A percentile compares a stretch with the other conserved stretches of the same genome.
Evolutionary conservation across 2,329 filamentous ascomycete species (phyloP).

Genomic region (Chalara sp.): DNA sequence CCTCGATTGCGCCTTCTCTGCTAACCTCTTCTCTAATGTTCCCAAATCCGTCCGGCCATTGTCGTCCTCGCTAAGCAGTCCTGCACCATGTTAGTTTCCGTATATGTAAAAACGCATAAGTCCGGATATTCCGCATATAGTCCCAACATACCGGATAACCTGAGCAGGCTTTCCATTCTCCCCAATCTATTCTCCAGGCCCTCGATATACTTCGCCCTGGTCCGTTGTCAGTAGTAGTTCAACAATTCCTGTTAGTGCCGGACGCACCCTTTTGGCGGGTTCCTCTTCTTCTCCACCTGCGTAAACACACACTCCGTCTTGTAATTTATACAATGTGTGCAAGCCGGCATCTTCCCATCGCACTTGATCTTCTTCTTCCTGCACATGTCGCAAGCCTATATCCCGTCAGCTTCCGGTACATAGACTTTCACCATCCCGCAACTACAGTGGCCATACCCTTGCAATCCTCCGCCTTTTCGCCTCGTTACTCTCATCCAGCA

Average conservation of each 20-base stretch:
- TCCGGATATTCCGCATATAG: too few species aligned
- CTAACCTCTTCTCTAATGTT: conserved; percentile 72
- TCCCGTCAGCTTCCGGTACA: conserved; percentile 10
- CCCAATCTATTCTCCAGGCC: conserved; percentile 88
- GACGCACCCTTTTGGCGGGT: conserved; percentile 85
- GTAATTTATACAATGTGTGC: conserved; percentile 94
- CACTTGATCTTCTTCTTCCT: conserved; percentile 97
- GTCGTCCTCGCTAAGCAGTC: conserved; percentile 79
- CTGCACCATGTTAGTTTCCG: conserved; percentile 26
- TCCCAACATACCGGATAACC: conserved; percentile 59
- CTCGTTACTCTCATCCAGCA: conserved; percentile 65
- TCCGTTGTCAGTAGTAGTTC: conserved; percentile 15
- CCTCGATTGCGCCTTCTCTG: conserved; percentile 38
- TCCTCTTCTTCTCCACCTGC: conserved; percentile 97
- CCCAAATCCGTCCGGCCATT: conserved; percentile 80
- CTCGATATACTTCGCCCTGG: conserved; percentile 93
- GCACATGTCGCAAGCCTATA: conserved; percentile 62
- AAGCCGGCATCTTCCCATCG: conserved; percentile 90
- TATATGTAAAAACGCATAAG: too few species aligned
- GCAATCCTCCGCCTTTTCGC: conserved; percentile 58
- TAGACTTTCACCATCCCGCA: neutral
- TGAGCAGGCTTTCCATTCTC: conserved; percentile 90
- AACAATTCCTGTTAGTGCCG: neutral
- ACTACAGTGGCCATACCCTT: conserved; percentile 43
- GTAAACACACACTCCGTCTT: conserved; percentile 98